These are phyloP conservation scores for Colletotrichum sp. DNA, from an alignment of 2,329 filamentous ascomycete species.

Conservation along the genomic window DNA sequence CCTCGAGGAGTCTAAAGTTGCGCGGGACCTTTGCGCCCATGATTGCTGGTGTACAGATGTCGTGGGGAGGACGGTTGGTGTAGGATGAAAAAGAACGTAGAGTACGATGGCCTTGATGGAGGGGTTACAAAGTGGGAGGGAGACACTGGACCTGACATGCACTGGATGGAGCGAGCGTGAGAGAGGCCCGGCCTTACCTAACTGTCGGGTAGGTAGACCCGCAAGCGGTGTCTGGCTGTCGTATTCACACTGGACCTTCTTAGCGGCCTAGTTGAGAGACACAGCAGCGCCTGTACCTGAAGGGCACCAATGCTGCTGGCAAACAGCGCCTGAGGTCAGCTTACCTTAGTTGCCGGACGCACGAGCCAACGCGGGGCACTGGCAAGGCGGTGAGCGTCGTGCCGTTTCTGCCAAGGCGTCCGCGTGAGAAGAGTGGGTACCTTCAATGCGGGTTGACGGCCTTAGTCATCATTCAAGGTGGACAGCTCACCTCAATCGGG, in stretches of 20 bases:
- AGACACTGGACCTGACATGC: background rate
- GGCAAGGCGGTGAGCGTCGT: background rate
- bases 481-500: slow-evolving; percentile 21
- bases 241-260: background rate
- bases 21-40: slow-evolving; percentile 74
- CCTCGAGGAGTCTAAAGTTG: slow-evolving; percentile 95
- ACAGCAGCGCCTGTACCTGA: background rate
- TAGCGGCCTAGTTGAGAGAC: background rate
- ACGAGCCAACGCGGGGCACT: slow-evolving; percentile 15
- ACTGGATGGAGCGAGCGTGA: background rate
- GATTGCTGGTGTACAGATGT: slow-evolving; percentile 1
- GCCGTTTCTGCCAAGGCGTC: background rate
- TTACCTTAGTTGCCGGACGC: background rate
- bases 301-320: background rate
- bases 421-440: background rate
- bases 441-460: background rate
- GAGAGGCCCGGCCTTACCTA: slow-evolving; percentile 9
- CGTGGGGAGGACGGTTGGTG: background rate
- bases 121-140: slow-evolving; percentile 9
- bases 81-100: background rate
- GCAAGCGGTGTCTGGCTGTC: background rate
- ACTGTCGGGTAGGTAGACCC: background rate
- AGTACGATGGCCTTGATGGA: slow-evolving; percentile 4
- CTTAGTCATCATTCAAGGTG: slow-evolving; percentile 23
- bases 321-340: background rate